Evolutionary conservation across 345 rosid species (phyloP), one percentile per base, ranked within the genome.

Genomic region (Hevea brasiliensis): DNA sequence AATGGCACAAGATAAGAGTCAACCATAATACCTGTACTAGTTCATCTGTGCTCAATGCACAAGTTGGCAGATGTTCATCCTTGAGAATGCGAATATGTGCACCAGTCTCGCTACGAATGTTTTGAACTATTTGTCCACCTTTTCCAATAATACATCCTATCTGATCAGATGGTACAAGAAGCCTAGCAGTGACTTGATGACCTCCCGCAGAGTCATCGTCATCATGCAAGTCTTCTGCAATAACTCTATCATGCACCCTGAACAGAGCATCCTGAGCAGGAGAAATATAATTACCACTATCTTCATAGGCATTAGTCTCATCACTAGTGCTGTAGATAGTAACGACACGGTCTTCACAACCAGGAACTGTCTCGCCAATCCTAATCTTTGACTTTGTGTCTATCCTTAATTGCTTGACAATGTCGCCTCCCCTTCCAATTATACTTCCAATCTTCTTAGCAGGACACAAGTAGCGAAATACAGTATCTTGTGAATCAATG

Each of bases 111-210:
- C 85, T 84, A 37, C 98, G 90, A 60, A 96, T 89, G 69, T 83
- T 89, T 78, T 91, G 94, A 68, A 96, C 94, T 59, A 93, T 89
- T 74, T 91, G 92, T 23, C 99, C 99, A 68, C 97, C 99, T 87
- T 89, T 93, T 26, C 99, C 98, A 67, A 92, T 91, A 72, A 95
- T 77, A 78, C 94, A 95, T 63, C 99, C 99, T 75, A 95, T 92
- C 93, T 95, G 99, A 86, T 92, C 98, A 8, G 99, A 95, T 27
- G 97, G 90, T 45, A 95, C 99, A 74, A 95, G 97, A 67, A 95
- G 88, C 77, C 84, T 88, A 6, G 97, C 96, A 64, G 82, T 85
- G 68, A 89, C 84, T 67, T 87, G 88, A 21, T 77, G 92, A 77
- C 81, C 85, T 35, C 77, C 82, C 54, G 85, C 94, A 61, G 85